Percentiles rank a stretch among this genome's conserved stretches.
phyloP scores from a whole-genome alignment of 345 rosid species.

The sweet orange (Citrus sinensis) region DNA sequence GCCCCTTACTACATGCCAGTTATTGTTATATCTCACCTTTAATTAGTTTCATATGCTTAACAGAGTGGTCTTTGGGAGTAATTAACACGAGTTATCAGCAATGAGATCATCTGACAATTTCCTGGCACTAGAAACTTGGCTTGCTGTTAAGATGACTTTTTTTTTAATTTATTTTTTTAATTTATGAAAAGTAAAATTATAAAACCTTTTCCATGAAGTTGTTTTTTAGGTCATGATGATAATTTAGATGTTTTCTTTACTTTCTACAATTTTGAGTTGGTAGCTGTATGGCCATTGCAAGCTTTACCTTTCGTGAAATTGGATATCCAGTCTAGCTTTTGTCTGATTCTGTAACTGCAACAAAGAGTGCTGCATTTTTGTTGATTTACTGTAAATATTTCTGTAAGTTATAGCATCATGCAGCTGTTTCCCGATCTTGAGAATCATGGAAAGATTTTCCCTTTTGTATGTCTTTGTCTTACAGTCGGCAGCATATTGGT shows the following conservation, averaged over 20 bases:
- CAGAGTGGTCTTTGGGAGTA: not conserved
- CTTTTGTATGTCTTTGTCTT: not conserved
- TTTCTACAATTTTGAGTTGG: not conserved
- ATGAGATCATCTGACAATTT: slow-evolving; percentile 1
- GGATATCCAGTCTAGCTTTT: not conserved
- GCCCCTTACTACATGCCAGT: too few species aligned
- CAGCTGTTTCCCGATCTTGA: too few species aligned
- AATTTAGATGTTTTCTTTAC: too few species aligned
- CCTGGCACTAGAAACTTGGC: not conserved
- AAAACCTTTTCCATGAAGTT: not conserved
- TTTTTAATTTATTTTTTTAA: not conserved
- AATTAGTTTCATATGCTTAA: not conserved
- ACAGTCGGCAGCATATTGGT: not conserved
- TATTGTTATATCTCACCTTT: not conserved
- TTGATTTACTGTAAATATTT: not conserved
- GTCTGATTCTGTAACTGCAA: not conserved
- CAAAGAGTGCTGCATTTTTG: not conserved
- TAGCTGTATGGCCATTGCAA: not conserved
- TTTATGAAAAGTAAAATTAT: not conserved
- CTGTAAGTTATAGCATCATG: too few species aligned
- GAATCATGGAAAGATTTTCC: not conserved
- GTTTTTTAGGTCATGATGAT: not conserved
- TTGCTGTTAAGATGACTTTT: not conserved
- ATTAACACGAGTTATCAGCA: not conserved
- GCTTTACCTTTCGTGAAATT: not conserved